Base-by-base conservation (phyloP, 2,329 filamentous ascomycete species). In the Westerdykella ornata region DNA sequence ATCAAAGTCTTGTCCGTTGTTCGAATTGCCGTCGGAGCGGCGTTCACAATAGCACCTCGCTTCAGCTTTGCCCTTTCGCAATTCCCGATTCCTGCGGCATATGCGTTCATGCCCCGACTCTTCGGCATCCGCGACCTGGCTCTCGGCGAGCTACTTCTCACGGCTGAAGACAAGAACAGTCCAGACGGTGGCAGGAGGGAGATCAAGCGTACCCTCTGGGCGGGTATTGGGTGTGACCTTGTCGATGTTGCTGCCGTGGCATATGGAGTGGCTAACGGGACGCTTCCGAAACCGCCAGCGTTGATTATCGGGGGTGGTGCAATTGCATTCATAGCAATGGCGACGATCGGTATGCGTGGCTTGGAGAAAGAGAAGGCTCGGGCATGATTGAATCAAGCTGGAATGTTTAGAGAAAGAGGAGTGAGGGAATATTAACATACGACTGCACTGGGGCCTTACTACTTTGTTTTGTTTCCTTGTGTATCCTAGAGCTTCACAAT, bases 131-230 rank as follows among this genome's bases (percentile, higher is more conserved):
- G 57, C 16, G 57, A 59, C 6, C 12, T 46, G 3, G 44, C 51
- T n/a, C 28, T 60, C 11, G 57, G 55, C 4, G 56, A 49, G 37
- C 46, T 59, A 9, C 45, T 60, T 13, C 37, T 47, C 18, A 55
- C 53, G 2, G 52, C 53, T 11, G 48, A 56, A 35, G 47, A 56
- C 38, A 51, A 53, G 39, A 44, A 37, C 5, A 37, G 22, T 15
- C 18, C 35, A 2, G 42, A 51, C 36, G 46, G 46, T n/a, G 46
- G 51, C 32, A 49, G 39, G 17, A 52, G 48, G 18, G 59, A 58
- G 33, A 47, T 58, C 31, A 55, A 43, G 35, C 48, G 52, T 32
- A 51, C 51, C 1, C 42, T 62, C 6, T 57, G 54, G 54, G 46
- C 52, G 7, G 46, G 43, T 17, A 46, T 59, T 9, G 51, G 31